Conservation (phyloP, 768 basidiomycete genomes). For the Pleurotus ostreatus region DNA sequence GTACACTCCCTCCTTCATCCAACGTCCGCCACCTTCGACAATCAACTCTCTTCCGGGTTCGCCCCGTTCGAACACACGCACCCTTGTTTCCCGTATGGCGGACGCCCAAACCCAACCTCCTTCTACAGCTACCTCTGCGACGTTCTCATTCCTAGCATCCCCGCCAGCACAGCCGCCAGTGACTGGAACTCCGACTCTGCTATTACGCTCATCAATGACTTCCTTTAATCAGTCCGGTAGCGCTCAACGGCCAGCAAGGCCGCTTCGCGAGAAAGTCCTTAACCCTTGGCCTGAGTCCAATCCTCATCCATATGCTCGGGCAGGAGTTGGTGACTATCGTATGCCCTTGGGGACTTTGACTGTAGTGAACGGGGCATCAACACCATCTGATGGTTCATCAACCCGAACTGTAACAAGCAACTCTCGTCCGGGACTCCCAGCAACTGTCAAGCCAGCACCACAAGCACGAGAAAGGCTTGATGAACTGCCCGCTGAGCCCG, state of each 20-base stretch:
- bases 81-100: no score
- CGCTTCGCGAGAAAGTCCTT: neutral
- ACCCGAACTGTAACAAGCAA: neutral
- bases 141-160: constrained; percentile 1
- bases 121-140: neutral
- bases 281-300: neutral
- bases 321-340: neutral
- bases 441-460: neutral
- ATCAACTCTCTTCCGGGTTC: no score
- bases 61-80: no score
- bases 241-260: neutral
- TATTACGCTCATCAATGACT: neutral
- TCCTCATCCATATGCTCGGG: constrained; percentile 2
- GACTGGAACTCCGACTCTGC: neutral
- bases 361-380: neutral
- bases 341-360: neutral
- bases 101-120: neutral
- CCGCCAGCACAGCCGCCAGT: neutral
- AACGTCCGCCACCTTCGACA: no score
- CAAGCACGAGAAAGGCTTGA: neutral
- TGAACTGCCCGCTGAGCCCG: neutral
- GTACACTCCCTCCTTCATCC: no score
- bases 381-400: neutral
- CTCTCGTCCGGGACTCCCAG: neutral
- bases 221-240: neutral